Base-by-base conservation (phyloP, 1,284 basidiomycete genomes). In the Ceratobasidium sp. region DNA sequence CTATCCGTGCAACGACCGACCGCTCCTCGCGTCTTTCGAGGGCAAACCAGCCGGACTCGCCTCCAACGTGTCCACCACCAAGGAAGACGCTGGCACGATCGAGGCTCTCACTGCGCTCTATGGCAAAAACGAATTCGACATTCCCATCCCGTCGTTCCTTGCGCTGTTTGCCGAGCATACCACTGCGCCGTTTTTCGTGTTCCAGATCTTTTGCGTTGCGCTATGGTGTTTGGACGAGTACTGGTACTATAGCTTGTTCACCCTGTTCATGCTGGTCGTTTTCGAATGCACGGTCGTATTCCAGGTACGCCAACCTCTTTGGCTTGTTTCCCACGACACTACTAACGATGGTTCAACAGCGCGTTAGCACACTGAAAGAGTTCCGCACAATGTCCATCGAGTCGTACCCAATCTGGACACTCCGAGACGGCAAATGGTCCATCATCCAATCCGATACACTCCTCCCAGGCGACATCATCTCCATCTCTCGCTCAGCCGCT, bases 271-370 rank as follows among this genome's bases (percentile, higher is more conserved):
- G 96, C 85, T 98, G 60, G 83, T 98, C 67, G 91, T 97, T 74
- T 98, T 98, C 78, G 96, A 98, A 82, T 97, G 95, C 82, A 98
- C 96, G 0, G 94, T 96, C 45, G 96, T 98, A 26, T 98, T 92
- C 88, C 96, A 97, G 89, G 93, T 92, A 76, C 71, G 88, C 81
- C n/a, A n/a, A n/a, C 48, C 16, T 1, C 16, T 23, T 32, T 16
- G 12, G 21, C n/a, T 57, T 18, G 21, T 39, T 34, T 48, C 6
- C 34, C 21, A 23, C 3, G 26, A 1, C 32, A 9, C 28, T 43
- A 74, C 72, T 62, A 0, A 73, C 28, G 43, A 14, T 4, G 5
- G 10, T 41, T 18, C 48, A 59, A 39, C 78, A 96, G 92, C 92
- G 96, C 26, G 85, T 97, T 18, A 86, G 88, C 77, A 98, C 96